Conservation (phyloP, 495 filamentous ascomycete genomes). For the Neurospora sp. region DNA sequence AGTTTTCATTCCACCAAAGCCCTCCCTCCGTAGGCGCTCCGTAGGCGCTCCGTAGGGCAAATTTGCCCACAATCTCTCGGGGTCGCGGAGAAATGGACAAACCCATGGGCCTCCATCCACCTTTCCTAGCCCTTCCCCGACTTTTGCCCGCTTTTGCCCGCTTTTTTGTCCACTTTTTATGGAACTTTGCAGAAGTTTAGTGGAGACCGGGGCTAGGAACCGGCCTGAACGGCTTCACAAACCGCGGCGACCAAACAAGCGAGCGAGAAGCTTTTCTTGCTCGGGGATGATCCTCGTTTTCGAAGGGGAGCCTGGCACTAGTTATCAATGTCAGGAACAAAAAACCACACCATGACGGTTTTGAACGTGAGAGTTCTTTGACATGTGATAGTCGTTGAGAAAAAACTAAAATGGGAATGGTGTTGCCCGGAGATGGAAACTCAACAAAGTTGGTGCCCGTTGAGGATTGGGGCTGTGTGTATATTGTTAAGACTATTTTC, state of each 20-base stretch:
- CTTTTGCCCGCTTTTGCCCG: neutral
- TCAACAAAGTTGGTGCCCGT: neutral
- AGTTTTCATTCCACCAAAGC: neutral
- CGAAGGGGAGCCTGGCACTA: neutral
- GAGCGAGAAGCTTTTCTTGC: neutral
- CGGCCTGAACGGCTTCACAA: neutral
- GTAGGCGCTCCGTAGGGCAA: too few relatives aligned
- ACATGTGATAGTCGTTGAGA: neutral
- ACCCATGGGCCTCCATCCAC: neutral
- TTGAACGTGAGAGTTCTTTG: too few relatives aligned
- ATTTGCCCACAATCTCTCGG: neutral
- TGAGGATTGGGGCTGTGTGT: neutral
- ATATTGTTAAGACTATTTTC: too few relatives aligned
- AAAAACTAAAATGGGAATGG: neutral
- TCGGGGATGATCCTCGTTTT: neutral
- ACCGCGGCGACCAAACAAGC: neutral
- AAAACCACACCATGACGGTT: neutral
- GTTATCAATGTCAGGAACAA: neutral
- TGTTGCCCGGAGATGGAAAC: neutral
- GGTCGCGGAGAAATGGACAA: neutral
- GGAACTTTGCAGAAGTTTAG: neutral
- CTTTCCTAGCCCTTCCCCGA: neutral
- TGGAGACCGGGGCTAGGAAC: neutral
- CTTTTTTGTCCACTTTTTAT: neutral
- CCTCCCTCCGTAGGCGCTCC: too few relatives aligned